Percentiles rank a stretch among this genome's conserved stretches.
phyloP scores from a whole-genome alignment of 2,329 filamentous ascomycete species.

The Microdochium trichocladiopsis region DNA sequence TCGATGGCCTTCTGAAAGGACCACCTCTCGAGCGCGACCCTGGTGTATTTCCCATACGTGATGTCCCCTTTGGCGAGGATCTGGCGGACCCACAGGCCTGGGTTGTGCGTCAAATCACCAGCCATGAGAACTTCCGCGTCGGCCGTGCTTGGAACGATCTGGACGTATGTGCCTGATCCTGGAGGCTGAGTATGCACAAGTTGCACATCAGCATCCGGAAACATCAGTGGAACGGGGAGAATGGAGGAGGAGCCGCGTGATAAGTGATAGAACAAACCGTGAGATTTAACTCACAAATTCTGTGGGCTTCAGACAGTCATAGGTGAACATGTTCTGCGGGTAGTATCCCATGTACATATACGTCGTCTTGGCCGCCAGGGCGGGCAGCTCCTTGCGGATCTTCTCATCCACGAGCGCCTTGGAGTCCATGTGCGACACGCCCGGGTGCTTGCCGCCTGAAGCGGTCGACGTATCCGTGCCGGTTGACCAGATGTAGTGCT shows the following conservation, averaged over 20 bases:
- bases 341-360: conserved; percentile 25
- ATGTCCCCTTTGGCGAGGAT: conserved; percentile 4
- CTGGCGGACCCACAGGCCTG: conserved; percentile 16
- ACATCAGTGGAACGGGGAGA: no score
- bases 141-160: conserved; percentile 9
- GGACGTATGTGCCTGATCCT: conserved; percentile 5
- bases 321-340: conserved; percentile 15
- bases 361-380: conserved; percentile 25
- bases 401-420: conserved; percentile 29
- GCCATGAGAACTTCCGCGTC: conserved; percentile 13
- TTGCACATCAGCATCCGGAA: not conserved
- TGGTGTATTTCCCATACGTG: conserved; percentile 12
- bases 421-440: conserved; percentile 28
- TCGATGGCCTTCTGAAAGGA: conserved; percentile 13
- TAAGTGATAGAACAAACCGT: not conserved
- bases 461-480: conserved; percentile 21
- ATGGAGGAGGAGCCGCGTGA: no score
- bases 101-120: conserved; percentile 13
- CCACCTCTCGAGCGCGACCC: conserved; percentile 15
- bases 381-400: conserved; percentile 23
- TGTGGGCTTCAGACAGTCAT: not conserved
- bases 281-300: conserved; percentile 1
- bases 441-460: conserved; percentile 16
- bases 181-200: not conserved
- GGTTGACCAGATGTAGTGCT: conserved; percentile 37